Base-by-base conservation (phyloP, 129 eudicot species). In the Calendula officinalis region DNA sequence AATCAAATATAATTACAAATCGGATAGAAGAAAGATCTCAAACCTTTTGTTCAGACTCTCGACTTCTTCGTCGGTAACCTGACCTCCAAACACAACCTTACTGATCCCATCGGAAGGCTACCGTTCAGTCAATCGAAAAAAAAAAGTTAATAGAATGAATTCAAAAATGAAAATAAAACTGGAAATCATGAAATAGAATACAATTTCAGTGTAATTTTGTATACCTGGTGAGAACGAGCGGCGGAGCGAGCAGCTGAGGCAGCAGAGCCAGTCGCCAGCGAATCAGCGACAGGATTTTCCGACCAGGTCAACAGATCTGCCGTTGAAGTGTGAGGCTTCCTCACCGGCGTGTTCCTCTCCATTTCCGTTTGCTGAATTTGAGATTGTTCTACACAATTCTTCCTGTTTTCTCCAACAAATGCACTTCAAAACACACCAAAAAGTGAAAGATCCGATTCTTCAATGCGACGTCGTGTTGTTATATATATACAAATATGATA, bases 81-180 rank as follows among this genome's bases (percentile, higher is more conserved):
- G 98, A 27, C 98, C 98, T 48, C 98, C 98, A 79, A 91, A 91
- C 76, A 91, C 96, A 9, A 83, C 96, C 67, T 88, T 91, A 46
- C 95, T 81, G 73, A 91, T 88, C 65, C 98, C 96, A 83, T 92
- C 98, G 33, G 98, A 88, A 49, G 98, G 96, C 98, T 92, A 86
- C 59, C 64, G 40, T 66, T 38, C 72, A 27, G 5, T 41, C 36
- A 6, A 60, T 22, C 15, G 9, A 42, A 47, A 10, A 15, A 59
- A 16, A 17, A 5, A 47, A 8, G 15, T 50, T 35, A 16, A 67
- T 11, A 41, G 68, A 68, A 61, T 43, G 3, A 33, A 30, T 62
- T 41, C 45, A 58, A 46, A 71, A 7, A n/a, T 3, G 3, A 8
- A 45, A 16, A 41, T 0, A 36, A 50, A 36, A 9, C 47, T 17